Evolutionary conservation across 2,329 filamentous ascomycete species (phyloP).

Genomic region (Cordyceps farinosa): DNA sequence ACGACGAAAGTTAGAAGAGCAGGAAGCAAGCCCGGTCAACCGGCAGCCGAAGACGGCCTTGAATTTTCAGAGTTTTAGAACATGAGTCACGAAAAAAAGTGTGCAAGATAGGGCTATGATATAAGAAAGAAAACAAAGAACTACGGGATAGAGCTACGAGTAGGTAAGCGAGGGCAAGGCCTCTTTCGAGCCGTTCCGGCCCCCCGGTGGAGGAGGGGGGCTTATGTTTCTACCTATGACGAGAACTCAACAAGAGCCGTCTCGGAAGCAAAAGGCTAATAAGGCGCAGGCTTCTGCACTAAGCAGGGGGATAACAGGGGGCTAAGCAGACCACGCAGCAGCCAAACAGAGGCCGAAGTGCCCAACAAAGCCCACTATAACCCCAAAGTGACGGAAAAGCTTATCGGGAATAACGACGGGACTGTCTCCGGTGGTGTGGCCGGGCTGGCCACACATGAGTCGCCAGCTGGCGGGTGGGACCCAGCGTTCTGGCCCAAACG

Average conservation of each 20-base stretch:
- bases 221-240: too few species aligned
- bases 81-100: background rate
- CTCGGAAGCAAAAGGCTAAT: too few species aligned
- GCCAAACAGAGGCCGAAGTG: background rate
- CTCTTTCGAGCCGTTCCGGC: background rate
- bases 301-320: background rate
- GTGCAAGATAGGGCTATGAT: background rate
- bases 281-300: background rate
- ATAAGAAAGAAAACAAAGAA: background rate
- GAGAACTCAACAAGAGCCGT: too few species aligned
- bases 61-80: background rate
- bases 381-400: conserved; percentile 4
- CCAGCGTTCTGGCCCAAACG: background rate
- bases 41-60: background rate
- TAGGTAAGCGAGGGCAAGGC: background rate
- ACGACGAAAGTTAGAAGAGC: background rate
- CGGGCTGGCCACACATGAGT: too few species aligned
- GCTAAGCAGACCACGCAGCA: background rate
- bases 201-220: too few species aligned
- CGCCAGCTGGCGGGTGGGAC: background rate
- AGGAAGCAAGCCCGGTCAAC: background rate
- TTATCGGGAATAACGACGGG: conserved; percentile 10
- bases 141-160: background rate
- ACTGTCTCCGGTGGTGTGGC: background rate
- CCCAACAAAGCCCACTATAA: background rate